phyloP scores from a whole-genome alignment of 1,284 basidiomycete species.

The Boletus holoroseus region DNA sequence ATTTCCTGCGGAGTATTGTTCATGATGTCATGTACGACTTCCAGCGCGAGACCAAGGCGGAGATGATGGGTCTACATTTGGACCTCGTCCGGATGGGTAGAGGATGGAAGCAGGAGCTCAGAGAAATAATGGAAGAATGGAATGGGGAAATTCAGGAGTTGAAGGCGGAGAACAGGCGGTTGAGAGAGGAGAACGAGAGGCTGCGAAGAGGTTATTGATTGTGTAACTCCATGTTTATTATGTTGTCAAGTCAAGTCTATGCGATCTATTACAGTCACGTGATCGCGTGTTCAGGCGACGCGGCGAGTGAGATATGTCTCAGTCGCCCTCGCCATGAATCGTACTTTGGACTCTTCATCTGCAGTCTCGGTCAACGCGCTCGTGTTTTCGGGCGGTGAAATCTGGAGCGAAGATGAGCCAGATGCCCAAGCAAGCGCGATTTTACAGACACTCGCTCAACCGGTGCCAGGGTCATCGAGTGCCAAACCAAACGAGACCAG shows the following conservation, averaged over 20 bases:
- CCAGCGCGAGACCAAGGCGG: constrained; percentile 57
- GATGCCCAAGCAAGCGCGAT: constrained; percentile 3
- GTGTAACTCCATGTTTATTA: not conserved
- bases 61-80: constrained; percentile 66
- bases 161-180: constrained; percentile 30
- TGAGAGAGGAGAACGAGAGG: constrained; percentile 65
- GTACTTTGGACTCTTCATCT: constrained; percentile 7
- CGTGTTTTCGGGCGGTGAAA: constrained; percentile 32
- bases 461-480: constrained; percentile 15
- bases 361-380: constrained; percentile 23
- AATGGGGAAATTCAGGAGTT: constrained; percentile 35
- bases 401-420: constrained; percentile 21
- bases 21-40: constrained; percentile 67
- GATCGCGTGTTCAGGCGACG: not conserved
- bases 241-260: too few species aligned
- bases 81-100: constrained; percentile 66
- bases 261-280: constrained; percentile 15
- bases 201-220: constrained; percentile 43
- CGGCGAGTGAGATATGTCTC: not conserved
- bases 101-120: constrained; percentile 52
- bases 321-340: constrained; percentile 13
- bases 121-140: constrained; percentile 54
- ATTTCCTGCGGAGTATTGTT: constrained; percentile 57
- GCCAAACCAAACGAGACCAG: constrained; percentile 1
- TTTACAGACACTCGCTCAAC: constrained; percentile 12